Evolutionary conservation across 1,284 basidiomycete species (phyloP).

Genomic region (Apiotrichum porosum): DNA sequence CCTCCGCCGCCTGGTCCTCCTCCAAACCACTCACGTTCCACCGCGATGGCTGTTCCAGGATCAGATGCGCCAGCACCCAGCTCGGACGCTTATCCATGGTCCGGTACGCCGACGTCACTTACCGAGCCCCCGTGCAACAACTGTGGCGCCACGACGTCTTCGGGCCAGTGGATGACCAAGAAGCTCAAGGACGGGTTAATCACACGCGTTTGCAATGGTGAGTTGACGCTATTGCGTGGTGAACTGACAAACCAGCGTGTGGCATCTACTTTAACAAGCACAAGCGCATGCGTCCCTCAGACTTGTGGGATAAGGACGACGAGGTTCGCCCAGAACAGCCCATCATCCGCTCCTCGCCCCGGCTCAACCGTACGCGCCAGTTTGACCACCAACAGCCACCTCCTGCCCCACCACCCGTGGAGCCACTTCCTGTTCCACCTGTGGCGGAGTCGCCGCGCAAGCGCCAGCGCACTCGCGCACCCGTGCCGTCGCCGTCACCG

Average conservation of each 20-base stretch:
- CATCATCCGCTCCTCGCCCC: conserved; percentile 4
- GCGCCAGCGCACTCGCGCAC: conserved; percentile 14
- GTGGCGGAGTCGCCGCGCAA: conserved; percentile 27
- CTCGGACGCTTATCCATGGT: background rate
- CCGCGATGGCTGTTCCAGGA: too few species aligned
- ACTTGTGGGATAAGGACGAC: conserved; percentile 27
- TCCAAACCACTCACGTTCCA: background rate
- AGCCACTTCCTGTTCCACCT: background rate
- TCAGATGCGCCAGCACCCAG: background rate
- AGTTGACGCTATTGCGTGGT: conserved; percentile 6
- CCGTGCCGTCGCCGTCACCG: conserved; percentile 20
- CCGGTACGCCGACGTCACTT: background rate
- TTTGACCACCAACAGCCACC: background rate
- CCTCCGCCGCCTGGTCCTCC: background rate
- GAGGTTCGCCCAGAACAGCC: background rate
- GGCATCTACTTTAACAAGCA: conserved; percentile 45
- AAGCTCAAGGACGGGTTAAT: conserved; percentile 35
- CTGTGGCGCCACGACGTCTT: conserved; percentile 36
- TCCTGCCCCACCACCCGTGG: conserved; percentile 1
- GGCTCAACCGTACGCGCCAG: conserved; percentile 6
- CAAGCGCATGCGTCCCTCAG: conserved; percentile 42
- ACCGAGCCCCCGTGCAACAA: conserved; percentile 31
- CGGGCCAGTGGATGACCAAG: conserved; percentile 36
- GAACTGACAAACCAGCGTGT: conserved; percentile 29
- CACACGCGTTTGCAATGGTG: conserved; percentile 44